Conservation (phyloP, 2,329 filamentous ascomycete genomes). For the Madurella fahalii region DNA sequence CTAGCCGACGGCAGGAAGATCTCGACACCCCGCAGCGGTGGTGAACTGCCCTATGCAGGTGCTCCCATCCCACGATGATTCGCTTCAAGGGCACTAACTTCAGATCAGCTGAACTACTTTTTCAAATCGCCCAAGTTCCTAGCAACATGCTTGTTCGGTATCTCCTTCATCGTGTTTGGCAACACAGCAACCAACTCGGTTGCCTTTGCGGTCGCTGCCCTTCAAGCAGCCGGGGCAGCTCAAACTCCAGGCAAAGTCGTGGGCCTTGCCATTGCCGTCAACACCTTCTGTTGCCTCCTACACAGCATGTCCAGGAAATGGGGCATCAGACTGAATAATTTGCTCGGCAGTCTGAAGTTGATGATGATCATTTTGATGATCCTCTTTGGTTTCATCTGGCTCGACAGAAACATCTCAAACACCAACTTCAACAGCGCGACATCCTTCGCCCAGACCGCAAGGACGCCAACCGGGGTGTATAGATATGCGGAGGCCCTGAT, state of each 20-base stretch:
- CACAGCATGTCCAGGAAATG: constrained; percentile 21
- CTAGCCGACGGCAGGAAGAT: constrained; percentile 10
- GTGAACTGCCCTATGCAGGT: constrained; percentile 16
- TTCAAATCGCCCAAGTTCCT: constrained; percentile 15
- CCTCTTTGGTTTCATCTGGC: constrained; percentile 10
- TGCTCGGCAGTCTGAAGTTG: constrained; percentile 16
- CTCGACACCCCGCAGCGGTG: constrained; percentile 17
- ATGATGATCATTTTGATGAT: constrained; percentile 15
- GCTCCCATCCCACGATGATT: background rate
- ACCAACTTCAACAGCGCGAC: constrained; percentile 11
- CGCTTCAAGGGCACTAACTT: no score
- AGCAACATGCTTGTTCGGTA: constrained; percentile 18
- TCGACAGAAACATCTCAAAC: constrained; percentile 8
- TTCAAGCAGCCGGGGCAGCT: constrained; percentile 8
- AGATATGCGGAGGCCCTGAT: constrained; percentile 16
- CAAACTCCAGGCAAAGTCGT: constrained; percentile 5
- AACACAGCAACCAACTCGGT: constrained; percentile 19
- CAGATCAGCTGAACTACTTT: constrained; percentile 16
- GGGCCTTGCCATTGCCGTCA: constrained; percentile 15
- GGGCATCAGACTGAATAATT: constrained; percentile 19
- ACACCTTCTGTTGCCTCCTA: constrained; percentile 17
- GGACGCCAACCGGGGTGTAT: constrained; percentile 10
- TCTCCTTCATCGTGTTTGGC: constrained; percentile 19
- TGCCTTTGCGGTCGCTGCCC: constrained; percentile 14
- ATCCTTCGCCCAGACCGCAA: constrained; percentile 7